These are phyloP conservation scores for Carpinus viminea DNA, from an alignment of 306 rosid genomes.

Conservation along the genomic window DNA sequence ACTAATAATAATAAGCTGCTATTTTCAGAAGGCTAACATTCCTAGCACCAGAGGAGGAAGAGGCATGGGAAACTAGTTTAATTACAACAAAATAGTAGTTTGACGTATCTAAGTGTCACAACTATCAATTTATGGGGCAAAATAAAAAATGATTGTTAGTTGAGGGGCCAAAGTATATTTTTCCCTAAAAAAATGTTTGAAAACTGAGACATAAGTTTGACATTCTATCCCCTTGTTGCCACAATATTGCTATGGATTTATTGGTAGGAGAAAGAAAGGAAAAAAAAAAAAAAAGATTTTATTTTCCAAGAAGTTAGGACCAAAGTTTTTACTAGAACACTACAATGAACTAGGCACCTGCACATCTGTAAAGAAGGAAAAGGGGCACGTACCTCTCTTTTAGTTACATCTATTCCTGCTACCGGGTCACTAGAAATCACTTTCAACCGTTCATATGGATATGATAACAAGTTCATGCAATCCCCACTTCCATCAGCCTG, in stretches of 20 bases:
- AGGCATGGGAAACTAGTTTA: neutral
- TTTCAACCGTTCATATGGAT: constrained; percentile 73
- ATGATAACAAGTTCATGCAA: constrained; percentile 27
- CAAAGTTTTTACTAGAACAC: too few species aligned
- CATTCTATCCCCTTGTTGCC: neutral
- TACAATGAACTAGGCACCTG: neutral
- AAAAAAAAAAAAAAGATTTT: too few species aligned
- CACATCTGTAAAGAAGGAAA: constrained; percentile 5
- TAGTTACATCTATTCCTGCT: constrained; percentile 67
- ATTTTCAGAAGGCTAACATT: constrained; percentile 1
- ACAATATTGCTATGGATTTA: neutral
- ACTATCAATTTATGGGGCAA: too few species aligned
- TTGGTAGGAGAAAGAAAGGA: neutral
- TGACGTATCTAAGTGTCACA: too few species aligned
- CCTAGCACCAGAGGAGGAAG: neutral
- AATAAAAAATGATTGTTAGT: too few species aligned
- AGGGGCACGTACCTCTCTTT: constrained; percentile 66
- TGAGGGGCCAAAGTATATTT: too few species aligned
- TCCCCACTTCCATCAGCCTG: constrained; percentile 40
- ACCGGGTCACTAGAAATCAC: constrained; percentile 63
- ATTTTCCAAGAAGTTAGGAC: too few species aligned
- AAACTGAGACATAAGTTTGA: neutral
- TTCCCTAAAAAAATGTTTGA: neutral
- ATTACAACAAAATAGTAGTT: too few species aligned
- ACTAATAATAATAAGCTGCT: neutral